These are phyloP conservation scores for Antitrichia curtipendula DNA, from an alignment of 225 moss, liverwort and hornwort species.

Conservation along the genomic window DNA sequence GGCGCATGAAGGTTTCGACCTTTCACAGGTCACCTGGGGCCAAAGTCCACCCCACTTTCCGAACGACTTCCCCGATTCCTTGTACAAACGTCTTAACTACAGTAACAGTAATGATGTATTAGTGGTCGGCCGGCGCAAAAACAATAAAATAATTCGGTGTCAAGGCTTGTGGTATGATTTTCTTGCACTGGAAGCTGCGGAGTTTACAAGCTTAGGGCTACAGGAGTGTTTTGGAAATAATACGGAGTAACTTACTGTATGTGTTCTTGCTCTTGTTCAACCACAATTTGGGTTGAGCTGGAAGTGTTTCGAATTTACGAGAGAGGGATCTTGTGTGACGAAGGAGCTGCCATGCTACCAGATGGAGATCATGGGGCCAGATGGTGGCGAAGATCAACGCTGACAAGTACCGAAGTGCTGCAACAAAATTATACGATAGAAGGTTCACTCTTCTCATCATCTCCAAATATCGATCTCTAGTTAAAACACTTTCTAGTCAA, in stretches of 20 bases:
- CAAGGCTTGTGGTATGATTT: background rate
- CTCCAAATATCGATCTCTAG: background rate
- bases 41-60: conserved; percentile 19
- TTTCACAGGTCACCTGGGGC: background rate
- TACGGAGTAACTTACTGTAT: too few relatives aligned
- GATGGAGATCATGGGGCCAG: conserved; percentile 13
- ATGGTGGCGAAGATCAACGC: conserved; percentile 56
- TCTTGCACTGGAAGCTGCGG: conserved; percentile 19
- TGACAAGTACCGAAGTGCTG: conserved; percentile 27
- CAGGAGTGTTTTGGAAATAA: background rate
- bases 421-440: conserved; percentile 19
- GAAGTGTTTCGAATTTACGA: background rate
- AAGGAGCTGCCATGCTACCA: conserved; percentile 35
- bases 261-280: background rate
- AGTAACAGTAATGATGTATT: background rate
- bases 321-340: background rate
- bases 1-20: background rate
- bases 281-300: background rate
- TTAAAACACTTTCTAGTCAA: background rate
- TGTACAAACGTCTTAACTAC: background rate
- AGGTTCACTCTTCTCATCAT: background rate
- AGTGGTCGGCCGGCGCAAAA: background rate
- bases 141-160: background rate
- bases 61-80: background rate
- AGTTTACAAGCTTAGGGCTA: background rate